Conservation (phyloP, 2,329 filamentous ascomycete species). For the Aspergillus intermedius region DNA sequence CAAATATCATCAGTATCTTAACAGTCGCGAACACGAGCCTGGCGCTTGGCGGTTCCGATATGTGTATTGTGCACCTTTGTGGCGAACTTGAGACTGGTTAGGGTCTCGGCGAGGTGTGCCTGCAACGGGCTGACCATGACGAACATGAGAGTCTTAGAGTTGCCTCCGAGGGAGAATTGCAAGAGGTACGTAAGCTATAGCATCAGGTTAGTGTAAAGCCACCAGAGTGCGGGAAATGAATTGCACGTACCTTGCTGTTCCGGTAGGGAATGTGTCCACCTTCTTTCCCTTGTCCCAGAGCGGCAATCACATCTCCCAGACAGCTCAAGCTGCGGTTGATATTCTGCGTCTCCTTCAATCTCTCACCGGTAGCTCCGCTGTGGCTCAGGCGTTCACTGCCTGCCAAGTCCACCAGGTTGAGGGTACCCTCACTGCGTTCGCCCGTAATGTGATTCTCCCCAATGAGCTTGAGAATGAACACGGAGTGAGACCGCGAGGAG, state of each 20-base stretch:
- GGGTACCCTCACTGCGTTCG: conserved; percentile 81
- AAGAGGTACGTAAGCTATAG: conserved; percentile 77
- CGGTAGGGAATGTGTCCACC: conserved; percentile 82
- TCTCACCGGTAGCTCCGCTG: conserved; percentile 76
- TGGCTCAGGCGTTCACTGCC: conserved; percentile 87
- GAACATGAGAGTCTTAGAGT: conserved; percentile 98
- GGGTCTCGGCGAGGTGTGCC: conserved; percentile 82
- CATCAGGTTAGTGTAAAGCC: conserved; percentile 9
- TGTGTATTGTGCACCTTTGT: conserved; percentile 87
- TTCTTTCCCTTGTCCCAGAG: conserved; percentile 74
- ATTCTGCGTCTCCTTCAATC: conserved; percentile 88
- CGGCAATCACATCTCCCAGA: conserved; percentile 88
- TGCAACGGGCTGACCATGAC: conserved; percentile 94
- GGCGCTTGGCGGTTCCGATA: conserved; percentile 70
- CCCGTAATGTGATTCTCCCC: conserved; percentile 66
- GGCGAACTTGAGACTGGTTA: conserved; percentile 92
- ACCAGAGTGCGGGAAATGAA: neutral
- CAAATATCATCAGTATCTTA: conserved; percentile 13
- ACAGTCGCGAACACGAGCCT: conserved; percentile 31
- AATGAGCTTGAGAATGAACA: conserved; percentile 75
- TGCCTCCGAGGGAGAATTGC: conserved; percentile 89
- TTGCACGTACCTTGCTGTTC: conserved; percentile 70
- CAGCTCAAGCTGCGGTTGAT: conserved; percentile 95
- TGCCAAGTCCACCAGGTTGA: conserved; percentile 93
- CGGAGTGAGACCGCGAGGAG: conserved; percentile 88